phyloP scores from a whole-genome alignment of 306 rosid genomes.

The Sesbania bispinosa region DNA sequence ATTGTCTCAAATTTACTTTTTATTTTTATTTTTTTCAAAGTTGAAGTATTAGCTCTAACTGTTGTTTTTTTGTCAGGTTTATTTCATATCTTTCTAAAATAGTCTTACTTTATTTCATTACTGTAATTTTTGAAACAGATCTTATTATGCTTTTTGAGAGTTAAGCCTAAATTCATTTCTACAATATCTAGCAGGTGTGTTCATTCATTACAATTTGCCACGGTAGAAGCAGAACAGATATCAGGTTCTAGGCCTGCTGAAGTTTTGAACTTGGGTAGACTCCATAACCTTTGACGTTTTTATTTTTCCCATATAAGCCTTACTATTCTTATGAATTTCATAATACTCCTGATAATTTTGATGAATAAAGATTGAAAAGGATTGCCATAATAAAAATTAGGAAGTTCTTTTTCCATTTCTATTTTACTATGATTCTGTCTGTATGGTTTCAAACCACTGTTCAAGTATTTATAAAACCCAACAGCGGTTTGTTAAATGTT shows the following conservation, averaged over 20 bases:
- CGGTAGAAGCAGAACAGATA: slow-evolving; percentile 73
- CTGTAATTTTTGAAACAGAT: background rate
- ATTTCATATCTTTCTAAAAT: background rate
- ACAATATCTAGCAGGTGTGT: slow-evolving; percentile 43
- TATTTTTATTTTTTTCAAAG: background rate
- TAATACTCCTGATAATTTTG: background rate
- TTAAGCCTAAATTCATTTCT: background rate
- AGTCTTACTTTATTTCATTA: background rate
- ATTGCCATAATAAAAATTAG: background rate
- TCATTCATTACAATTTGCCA: slow-evolving; percentile 60
- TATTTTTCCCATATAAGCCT: background rate
- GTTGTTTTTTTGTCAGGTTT: background rate
- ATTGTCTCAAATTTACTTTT: no score
- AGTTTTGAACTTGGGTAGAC: slow-evolving; percentile 81
- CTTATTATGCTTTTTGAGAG: background rate
- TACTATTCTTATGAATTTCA: background rate
- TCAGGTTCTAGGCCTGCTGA: slow-evolving; percentile 87
- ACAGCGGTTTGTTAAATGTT: background rate
- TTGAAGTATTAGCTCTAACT: background rate
- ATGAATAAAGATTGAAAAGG: background rate
- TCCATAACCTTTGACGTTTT: background rate
- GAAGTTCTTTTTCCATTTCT: background rate
- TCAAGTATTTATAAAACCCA: background rate
- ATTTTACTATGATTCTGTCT: background rate
- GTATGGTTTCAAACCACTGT: background rate